Evolutionary conservation across 352 stramenopile genomes (phyloP), one percentile per base, ranked within the genome.

Genomic region (Phytophthora nicotianae): DNA sequence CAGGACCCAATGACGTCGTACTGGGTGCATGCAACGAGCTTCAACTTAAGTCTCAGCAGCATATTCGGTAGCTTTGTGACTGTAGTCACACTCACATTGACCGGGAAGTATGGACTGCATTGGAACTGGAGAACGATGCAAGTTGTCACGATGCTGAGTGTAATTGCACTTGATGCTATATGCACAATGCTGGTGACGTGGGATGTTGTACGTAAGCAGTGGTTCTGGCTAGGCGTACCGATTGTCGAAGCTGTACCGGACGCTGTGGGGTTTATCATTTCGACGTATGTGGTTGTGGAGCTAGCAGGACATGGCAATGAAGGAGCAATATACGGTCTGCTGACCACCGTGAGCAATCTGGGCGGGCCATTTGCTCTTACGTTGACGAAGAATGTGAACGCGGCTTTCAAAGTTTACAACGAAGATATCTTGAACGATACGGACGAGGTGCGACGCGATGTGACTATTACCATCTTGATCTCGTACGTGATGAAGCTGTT

Each of bases 91-190:
- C 64, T 84, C 40, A 74, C 66, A 19, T 48, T 79, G 16, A 83
- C 65, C 3, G 77, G 74, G 26, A 83, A 78, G 24, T 86, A 81
- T 50, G 77, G 77, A 1, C 48, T 82, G 48, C 61, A 79, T 35
- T 86, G 77, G 77, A 86, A 83, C 47, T 86, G 74, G 74, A 52
- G 75, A 32, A 77, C 68, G 1, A 77, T 82, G 62, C 65, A 80
- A 23, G 50, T 80, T 2, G 45, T 79, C 16, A 83, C 72, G 2
- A 81, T 70, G 67, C 37, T 82, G 17, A 67, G 64, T 47, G 68
- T 79, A 20, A 70, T 81, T 45, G 72, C 60, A 16, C 68, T 86
- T 17, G 77, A 86, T 49, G 61, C 72, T 2, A 48, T 81, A 45
- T 77, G 69, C 29, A 83, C 75, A 21, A 82, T 82, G 74, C 63